A percentile compares a stretch with the other conserved stretches of the same genome.
Evolutionary conservation across 225 moss, liverwort and hornwort genomes (phyloP).

Genomic region (Polytrichum commune): DNA sequence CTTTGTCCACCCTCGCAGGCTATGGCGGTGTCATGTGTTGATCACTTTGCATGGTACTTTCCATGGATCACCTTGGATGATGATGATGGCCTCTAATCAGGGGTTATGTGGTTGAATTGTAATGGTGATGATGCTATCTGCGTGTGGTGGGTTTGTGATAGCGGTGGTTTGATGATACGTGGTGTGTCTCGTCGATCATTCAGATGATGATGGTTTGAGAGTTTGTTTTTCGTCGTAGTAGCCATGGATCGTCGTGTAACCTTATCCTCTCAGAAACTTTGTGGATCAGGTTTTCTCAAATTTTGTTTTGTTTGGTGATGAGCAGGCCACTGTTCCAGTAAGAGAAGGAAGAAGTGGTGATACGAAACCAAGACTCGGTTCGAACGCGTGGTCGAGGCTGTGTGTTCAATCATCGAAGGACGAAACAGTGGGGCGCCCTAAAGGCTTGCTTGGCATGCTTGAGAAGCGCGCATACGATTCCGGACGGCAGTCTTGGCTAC

Average conservation of each 20-base stretch:
- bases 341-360: slow-evolving; percentile 13
- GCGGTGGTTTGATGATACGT: too few species aligned
- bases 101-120: too few species aligned
- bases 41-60: not conserved
- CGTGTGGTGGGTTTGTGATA: too few species aligned
- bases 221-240: too few species aligned
- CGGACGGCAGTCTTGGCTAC: slow-evolving; percentile 34
- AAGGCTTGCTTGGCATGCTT: slow-evolving; percentile 25
- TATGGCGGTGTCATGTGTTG: not conserved
- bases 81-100: too few species aligned
- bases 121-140: too few species aligned
- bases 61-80: not conserved
- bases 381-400: slow-evolving; percentile 37
- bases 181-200: too few species aligned
- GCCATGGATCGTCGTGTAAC: too few species aligned
- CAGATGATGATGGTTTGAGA: too few species aligned
- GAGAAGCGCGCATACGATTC: slow-evolving; percentile 23
- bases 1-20: not conserved
- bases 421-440: slow-evolving; percentile 15
- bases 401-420: slow-evolving; percentile 22
- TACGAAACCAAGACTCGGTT: slow-evolving; percentile 10
- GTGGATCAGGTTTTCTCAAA: not conserved
- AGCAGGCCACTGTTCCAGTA: slow-evolving; percentile 23
- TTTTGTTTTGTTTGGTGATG: not conserved
- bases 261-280: too few species aligned